phyloP scores from a whole-genome alignment of 2,329 filamentous ascomycete species.

The Ustilaginoidea virens region DNA sequence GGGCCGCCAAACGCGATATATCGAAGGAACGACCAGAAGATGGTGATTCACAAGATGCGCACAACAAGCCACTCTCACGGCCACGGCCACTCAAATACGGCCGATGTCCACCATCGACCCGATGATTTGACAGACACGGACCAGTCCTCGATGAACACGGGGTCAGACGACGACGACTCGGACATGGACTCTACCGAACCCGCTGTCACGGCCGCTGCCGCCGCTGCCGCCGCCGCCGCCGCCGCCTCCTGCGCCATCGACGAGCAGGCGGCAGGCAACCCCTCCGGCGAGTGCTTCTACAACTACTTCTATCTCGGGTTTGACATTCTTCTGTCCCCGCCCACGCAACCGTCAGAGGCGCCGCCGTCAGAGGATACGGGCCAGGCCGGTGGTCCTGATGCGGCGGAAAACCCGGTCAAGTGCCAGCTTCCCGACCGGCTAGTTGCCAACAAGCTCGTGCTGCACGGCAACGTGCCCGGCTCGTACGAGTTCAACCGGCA shows the following conservation, averaged over 20 bases:
- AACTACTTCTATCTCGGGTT: constrained; percentile 97
- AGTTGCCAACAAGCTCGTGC: constrained; percentile 78
- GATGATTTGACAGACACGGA: constrained; percentile 57
- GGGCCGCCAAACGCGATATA: constrained; percentile 92
- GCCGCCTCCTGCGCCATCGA: too few species aligned
- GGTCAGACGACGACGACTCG: constrained; percentile 47
- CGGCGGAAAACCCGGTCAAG: constrained; percentile 18
- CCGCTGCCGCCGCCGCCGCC: too few species aligned
- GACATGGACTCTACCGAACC: too few species aligned
- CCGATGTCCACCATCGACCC: constrained; percentile 24
- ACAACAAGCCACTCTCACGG: constrained; percentile 38
- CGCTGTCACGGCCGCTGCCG: too few species aligned
- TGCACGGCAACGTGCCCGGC: constrained; percentile 89
- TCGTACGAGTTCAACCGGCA: constrained; percentile 96
- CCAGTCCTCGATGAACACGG: constrained; percentile 57
- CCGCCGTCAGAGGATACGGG: too few species aligned
- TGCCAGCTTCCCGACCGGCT: constrained; percentile 43
- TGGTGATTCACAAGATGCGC: constrained; percentile 65
- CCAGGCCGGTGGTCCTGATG: constrained; percentile 8
- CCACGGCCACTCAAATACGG: constrained; percentile 27
- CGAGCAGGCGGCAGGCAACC: constrained; percentile 35
- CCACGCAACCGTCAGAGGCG: constrained; percentile 45
- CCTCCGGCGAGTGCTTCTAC: constrained; percentile 72
- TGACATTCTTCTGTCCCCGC: constrained; percentile 77
- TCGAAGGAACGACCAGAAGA: constrained; percentile 73